Conservation (phyloP, 495 filamentous ascomycete species). For the Podospora pseudocomata region DNA sequence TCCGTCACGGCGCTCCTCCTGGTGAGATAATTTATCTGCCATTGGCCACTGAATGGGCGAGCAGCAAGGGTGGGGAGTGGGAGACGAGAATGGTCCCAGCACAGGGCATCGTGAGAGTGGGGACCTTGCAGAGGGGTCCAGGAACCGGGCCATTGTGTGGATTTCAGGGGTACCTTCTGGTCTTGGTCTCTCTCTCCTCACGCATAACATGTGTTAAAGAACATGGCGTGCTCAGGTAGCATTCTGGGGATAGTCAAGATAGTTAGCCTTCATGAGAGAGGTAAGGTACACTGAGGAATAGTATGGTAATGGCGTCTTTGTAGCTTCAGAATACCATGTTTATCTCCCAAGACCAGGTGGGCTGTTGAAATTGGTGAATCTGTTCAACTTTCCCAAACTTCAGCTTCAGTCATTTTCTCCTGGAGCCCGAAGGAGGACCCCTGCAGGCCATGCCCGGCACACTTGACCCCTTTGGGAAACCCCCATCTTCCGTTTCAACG, state of each 20-base stretch:
- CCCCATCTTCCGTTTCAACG: conserved; percentile 12
- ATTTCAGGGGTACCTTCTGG: neutral
- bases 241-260: neutral
- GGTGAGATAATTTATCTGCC: conserved; percentile 5
- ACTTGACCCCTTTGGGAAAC: neutral
- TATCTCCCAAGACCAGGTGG: neutral
- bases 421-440: neutral
- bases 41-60: neutral
- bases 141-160: neutral
- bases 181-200: neutral
- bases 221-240: neutral
- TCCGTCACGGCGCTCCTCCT: conserved; percentile 2
- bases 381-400: neutral
- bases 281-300: neutral
- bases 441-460: neutral
- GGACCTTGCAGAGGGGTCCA: neutral
- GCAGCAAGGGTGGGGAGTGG: neutral
- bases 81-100: neutral
- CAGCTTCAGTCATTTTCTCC: neutral
- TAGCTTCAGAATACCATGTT: neutral
- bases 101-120: conserved; percentile 2
- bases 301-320: neutral
- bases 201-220: neutral
- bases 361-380: neutral
- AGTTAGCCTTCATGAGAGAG: neutral